These are phyloP conservation scores for Sicyos baderoa DNA, from an alignment of 306 rosid genomes.

Conservation along the genomic window DNA sequence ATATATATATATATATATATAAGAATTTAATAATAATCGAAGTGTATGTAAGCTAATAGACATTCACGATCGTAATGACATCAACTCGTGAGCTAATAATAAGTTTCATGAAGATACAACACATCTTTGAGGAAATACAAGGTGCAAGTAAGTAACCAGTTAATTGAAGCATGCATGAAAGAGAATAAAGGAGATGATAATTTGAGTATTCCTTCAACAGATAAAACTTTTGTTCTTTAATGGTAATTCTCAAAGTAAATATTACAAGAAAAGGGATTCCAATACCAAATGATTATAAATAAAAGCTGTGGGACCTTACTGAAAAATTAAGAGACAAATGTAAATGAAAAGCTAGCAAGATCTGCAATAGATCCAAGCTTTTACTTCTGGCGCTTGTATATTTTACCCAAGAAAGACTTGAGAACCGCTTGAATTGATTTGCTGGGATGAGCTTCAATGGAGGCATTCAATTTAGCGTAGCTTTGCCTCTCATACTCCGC, in stretches of 20 bases:
- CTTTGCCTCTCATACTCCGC: constrained; percentile 65
- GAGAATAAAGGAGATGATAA: not conserved
- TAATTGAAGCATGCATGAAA: not conserved
- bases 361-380: not conserved
- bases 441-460: constrained; percentile 78
- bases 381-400: constrained; percentile 80
- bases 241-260: no score
- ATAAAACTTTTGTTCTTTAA: not conserved
- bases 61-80: no score
- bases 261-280: not conserved
- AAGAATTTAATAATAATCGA: no score
- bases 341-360: constrained; percentile 1
- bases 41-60: no score
- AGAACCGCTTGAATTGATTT: constrained; percentile 69
- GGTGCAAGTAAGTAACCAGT: not conserved
- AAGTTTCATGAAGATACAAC: no score
- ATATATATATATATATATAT: no score
- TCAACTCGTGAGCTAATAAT: no score
- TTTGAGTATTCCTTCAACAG: not conserved
- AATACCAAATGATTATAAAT: not conserved
- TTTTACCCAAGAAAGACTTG: constrained; percentile 81
- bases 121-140: not conserved
- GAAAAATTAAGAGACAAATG: not conserved
- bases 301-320: not conserved
- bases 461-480: constrained; percentile 46